phyloP scores from a whole-genome alignment of 2,329 filamentous ascomycete species.

The Neodidymelliopsis sp. region DNA sequence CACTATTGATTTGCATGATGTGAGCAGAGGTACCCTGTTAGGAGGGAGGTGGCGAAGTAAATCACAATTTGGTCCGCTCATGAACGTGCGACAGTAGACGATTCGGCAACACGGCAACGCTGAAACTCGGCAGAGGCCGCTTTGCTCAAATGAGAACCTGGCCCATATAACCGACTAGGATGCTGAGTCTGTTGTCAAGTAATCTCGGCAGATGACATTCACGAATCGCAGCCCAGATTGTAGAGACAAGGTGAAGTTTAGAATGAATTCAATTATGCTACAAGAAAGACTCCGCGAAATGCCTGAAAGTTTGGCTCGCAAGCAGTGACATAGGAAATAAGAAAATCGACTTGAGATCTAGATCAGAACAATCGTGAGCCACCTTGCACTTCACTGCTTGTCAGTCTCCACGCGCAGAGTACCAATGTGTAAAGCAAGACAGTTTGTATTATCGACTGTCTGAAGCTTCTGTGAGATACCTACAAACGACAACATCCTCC shows the following conservation, averaged over 20 bases:
- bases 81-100: constrained; percentile 9
- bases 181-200: neutral
- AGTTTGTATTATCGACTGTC: constrained; percentile 17
- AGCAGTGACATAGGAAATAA: constrained; percentile 12
- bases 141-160: neutral
- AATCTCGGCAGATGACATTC: neutral
- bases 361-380: constrained; percentile 15
- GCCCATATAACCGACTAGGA: constrained; percentile 5
- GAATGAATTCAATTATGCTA: constrained; percentile 9
- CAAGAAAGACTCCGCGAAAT: constrained; percentile 13
- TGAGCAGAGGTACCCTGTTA: too few relatives aligned
- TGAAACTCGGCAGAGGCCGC: constrained; percentile 7
- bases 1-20: neutral
- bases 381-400: constrained; percentile 3
- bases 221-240: too few relatives aligned
- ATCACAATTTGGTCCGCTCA: neutral
- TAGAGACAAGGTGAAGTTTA: neutral
- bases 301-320: constrained; percentile 6
- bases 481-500: constrained; percentile 28
- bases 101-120: constrained; percentile 1
- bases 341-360: constrained; percentile 12
- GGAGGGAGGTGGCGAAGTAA: constrained; percentile 11
- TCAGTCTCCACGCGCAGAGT: constrained; percentile 8
- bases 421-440: constrained; percentile 13
- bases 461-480: constrained; percentile 18